Base-by-base conservation (phyloP, 129 eudicot species). In the Arctium lappa region DNA sequence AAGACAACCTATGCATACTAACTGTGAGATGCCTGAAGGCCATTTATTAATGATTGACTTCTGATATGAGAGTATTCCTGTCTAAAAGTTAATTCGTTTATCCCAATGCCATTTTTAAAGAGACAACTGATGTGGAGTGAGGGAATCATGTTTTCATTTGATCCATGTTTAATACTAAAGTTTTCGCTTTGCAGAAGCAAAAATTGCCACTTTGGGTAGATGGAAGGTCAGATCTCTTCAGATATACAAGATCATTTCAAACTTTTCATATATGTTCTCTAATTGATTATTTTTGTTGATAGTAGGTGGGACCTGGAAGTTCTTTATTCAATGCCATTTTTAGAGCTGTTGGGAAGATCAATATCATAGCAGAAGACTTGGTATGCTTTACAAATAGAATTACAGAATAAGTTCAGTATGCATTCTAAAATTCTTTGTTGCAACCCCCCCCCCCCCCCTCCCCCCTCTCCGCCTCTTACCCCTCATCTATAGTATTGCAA, bases 301-400 rank as follows among this genome's bases (percentile, higher is more conserved):
- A 85, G 92, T 90, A 95, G 99, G 97, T 83, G 85, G 97, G 99
- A 87, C 97, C 99, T 33, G 97, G 97, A 78, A 85, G 87, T 79
- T 85, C 91, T 79, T 81, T 95, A 62, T 93, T 95, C 81, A 89
- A 93, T 77, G 94, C 97, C 73, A 91, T 95, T 63, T 90, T 90
- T 79, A 79, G 68, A 78, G 91, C 91, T 85, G 93, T 91, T 83
- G 99, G 99, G 62, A 85, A 88, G 75, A 93, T 95, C 84, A 91
- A 95, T 79, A 95, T 95, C 80, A 84, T 91, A 87, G 99, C 99
- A 68, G 99, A 95, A 88, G 99, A 95, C 85, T 89, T 95, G 97
- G 99, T 95, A 95, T 44, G 95, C 74, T 65, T 48, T 40, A 30
- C 40, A 78, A 73, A 76, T 69, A 75, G 13, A 12, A 81, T 84